Evolutionary conservation across 2,329 filamentous ascomycete species (phyloP), one percentile per base, ranked within the genome.

Genomic region (Ambrosiella xylebori): DNA sequence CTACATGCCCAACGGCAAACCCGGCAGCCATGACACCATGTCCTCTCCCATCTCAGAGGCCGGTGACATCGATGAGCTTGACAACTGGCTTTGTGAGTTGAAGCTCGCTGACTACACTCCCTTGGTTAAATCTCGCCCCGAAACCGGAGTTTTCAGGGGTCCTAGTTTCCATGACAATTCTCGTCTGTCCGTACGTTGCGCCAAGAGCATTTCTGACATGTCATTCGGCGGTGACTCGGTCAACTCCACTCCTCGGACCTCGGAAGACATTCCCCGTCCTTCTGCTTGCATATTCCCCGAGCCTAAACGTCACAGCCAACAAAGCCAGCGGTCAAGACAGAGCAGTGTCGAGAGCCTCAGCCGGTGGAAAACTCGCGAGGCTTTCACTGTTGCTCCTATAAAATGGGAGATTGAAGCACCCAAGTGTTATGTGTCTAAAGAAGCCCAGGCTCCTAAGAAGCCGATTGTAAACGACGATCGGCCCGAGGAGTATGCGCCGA

Each of bases 1-100:
- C 62, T 70, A 77, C 50, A 56, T 41, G 13, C 54, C 55, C 19
- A 71, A 73, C 63, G 71, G 13, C 38, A 13, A 17, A 7, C 7
- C 54, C 15, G 4, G 7, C 7, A 15, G 39, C 5, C 38, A n/a
- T 27, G 55, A 39, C 19, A 39, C 55, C 4, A 17, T 68, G 51
- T 67, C 49, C 11, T 57, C 71, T 11, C 68, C 66, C 5, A 67
- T 64, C 9, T 64, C 63, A 8, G 70, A 75, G 47, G 71, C 71
- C 4, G 75, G 77, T 57, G 75, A 78, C 58, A 65, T 68, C 3
- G 72, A 74, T 41, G 75, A 78, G 7, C 64, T 81, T 19, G 65
- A 65, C 4, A 68, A 69, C 1, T 81, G 78, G 78, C 79, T 76
- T 63, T 68, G 70, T n/a, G 70, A 68, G 38, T 40, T 60, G 51